phyloP scores from a whole-genome alignment of 768 basidiomycete species.

The Lactarius evosmus region DNA sequence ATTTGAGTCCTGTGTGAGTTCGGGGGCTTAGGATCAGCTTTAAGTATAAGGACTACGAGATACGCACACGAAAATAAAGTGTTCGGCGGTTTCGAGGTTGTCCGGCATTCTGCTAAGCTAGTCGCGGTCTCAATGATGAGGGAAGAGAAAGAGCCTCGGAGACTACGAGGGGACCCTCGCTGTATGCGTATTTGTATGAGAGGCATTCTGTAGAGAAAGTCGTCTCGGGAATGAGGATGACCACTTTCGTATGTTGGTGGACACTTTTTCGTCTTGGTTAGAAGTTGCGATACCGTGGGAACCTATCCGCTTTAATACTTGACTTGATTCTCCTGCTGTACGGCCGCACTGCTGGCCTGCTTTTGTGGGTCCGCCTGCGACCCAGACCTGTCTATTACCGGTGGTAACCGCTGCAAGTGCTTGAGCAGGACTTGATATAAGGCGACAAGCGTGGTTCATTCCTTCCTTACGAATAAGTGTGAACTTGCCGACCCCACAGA shows the following conservation, averaged over 20 bases:
- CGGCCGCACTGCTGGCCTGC: neutral
- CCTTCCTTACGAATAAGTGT: neutral
- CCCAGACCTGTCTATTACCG: neutral
- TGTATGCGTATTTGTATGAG: slow-evolving; percentile 23
- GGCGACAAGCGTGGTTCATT: neutral
- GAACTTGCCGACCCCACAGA: neutral
- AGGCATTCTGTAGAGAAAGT: slow-evolving; percentile 13
- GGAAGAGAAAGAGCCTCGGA: neutral
- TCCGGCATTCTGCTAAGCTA: slow-evolving; percentile 38
- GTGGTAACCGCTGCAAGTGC: neutral
- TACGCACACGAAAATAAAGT: slow-evolving; percentile 71
- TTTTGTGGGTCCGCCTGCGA: neutral
- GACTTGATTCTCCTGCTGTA: neutral
- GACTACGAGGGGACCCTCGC: neutral
- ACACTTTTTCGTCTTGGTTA: slow-evolving; percentile 9
- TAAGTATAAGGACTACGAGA: neutral
- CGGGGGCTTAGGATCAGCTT: neutral
- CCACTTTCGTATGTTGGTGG: slow-evolving; percentile 9
- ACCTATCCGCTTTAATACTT: neutral
- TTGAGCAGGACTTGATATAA: neutral
- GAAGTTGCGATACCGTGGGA: slow-evolving; percentile 11
- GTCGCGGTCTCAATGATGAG: neutral
- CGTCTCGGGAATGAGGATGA: neutral
- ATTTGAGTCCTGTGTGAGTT: slow-evolving; percentile 51
- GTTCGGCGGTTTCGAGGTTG: slow-evolving; percentile 55